Percentiles rank a stretch among this genome's conserved stretches.
Evolutionary conservation across 257 asterid species (phyloP).

Genomic region (Solanum stenotomum): DNA sequence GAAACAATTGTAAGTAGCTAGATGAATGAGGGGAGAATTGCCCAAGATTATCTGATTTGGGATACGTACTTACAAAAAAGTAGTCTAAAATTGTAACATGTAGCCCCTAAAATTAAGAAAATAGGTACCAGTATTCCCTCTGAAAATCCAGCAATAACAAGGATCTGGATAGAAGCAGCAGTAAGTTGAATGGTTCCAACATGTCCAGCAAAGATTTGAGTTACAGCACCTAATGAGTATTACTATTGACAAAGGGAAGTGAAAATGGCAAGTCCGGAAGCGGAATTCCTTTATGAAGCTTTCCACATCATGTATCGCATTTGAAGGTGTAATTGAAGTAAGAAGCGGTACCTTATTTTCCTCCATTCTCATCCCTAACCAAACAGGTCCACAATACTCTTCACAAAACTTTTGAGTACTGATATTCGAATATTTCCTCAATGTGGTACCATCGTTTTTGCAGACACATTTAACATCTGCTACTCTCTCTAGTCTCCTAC

Average conservation of each 20-base stretch:
- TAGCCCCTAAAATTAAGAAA: too few species aligned
- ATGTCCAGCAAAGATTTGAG: conserved; percentile 1
- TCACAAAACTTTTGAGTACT: neutral
- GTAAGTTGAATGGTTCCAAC: conserved; percentile 5
- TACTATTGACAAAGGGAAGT: neutral
- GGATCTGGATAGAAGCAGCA: neutral
- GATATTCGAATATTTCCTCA: neutral
- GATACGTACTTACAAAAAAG: too few species aligned
- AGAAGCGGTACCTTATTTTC: neutral
- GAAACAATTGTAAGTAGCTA: too few species aligned
- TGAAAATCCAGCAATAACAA: conserved; percentile 3
- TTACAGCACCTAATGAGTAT: neutral
- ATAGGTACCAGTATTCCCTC: conserved; percentile 3
- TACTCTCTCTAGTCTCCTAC: too few species aligned
- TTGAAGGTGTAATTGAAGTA: neutral
- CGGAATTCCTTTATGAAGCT: neutral
- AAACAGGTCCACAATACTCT: neutral
- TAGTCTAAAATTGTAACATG: too few species aligned
- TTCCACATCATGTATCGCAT: neutral
- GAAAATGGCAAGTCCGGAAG: neutral
- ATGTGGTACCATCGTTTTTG: too few species aligned
- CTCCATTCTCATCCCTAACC: neutral
- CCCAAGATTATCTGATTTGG: too few species aligned
- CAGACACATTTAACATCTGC: too few species aligned
- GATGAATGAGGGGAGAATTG: too few species aligned